A percentile compares a stretch with the other conserved stretches of the same genome.
Conservation (phyloP, 1,284 basidiomycete species). For the Sporisorium reilianum region DNA sequence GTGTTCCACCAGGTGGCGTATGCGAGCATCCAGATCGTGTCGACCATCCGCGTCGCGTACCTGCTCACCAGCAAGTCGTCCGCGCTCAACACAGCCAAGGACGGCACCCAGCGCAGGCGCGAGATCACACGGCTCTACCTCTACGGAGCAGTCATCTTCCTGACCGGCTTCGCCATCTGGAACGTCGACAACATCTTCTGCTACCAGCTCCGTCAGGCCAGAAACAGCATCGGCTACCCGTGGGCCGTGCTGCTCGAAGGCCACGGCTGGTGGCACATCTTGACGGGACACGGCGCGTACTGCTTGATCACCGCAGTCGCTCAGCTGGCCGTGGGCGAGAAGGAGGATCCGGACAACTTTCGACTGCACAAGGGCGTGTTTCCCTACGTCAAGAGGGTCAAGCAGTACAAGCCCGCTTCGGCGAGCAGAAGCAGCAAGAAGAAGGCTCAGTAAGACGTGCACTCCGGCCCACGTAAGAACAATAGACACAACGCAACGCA, state of each 20-base stretch:
- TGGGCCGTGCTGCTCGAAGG: conserved; percentile 58
- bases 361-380: conserved; percentile 14
- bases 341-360: conserved; percentile 56
- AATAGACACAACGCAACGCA: background rate
- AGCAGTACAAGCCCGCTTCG: conserved; percentile 16
- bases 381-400: conserved; percentile 46
- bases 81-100: conserved; percentile 28
- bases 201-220: conserved; percentile 44
- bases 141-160: conserved; percentile 63
- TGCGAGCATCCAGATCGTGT: conserved; percentile 70
- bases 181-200: conserved; percentile 74
- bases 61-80: conserved; percentile 54
- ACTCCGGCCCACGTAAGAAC: background rate
- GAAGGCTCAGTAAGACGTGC: background rate
- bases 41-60: conserved; percentile 61
- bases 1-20: conserved; percentile 74
- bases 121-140: conserved; percentile 28
- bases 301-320: conserved; percentile 68
- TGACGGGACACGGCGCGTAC: conserved; percentile 72
- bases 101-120: conserved; percentile 17
- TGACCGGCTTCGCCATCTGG: conserved; percentile 72
- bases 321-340: conserved; percentile 46
- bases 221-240: conserved; percentile 57
- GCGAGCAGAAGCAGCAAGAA: conserved; percentile 1
- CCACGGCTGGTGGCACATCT: conserved; percentile 72